These are phyloP conservation scores for Dissophora globulifera DNA, from an alignment of 192 early-diverging fungal species.

Conservation along the genomic window DNA sequence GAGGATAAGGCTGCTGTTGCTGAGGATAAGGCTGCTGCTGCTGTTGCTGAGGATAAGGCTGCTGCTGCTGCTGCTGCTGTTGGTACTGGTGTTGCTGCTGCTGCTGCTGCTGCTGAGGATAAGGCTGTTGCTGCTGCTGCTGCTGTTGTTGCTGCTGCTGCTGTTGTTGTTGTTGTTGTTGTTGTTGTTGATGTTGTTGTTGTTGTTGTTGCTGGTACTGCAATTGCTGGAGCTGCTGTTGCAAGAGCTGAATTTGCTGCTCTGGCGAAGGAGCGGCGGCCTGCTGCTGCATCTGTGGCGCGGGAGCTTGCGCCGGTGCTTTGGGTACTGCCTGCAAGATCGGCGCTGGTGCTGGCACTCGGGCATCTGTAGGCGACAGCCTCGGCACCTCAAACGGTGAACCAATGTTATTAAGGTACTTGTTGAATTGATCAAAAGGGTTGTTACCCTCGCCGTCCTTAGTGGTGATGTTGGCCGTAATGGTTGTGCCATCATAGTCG, in stretches of 20 bases:
- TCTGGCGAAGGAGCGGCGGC: background rate
- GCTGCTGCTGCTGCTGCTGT: constrained; percentile 4
- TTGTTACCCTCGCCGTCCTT: background rate
- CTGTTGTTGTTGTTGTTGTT: constrained; percentile 13
- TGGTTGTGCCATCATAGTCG: too few relatives aligned
- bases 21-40: background rate
- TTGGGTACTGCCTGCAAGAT: constrained; percentile 2
- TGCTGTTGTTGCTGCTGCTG: constrained; percentile 7
- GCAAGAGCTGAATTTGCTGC: constrained; percentile 10
- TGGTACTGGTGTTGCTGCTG: constrained; percentile 10
- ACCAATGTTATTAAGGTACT: background rate
- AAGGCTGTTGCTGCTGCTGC: constrained; percentile 6
- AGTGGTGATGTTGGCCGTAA: too few relatives aligned
- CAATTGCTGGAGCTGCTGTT: constrained; percentile 6
- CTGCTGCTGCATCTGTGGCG: background rate
- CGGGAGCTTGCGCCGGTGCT: background rate
- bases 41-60: too few relatives aligned
- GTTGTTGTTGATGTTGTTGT: background rate
- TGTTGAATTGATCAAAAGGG: background rate
- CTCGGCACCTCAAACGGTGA: background rate
- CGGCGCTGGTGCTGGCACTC: constrained; percentile 1
- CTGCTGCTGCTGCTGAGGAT: constrained; percentile 1
- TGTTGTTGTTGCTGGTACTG: constrained; percentile 5
- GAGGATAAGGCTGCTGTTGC: too few relatives aligned
- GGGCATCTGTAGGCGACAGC: constrained; percentile 2